phyloP scores from a whole-genome alignment of 441 rosid species.

The Capsella rubella region DNA sequence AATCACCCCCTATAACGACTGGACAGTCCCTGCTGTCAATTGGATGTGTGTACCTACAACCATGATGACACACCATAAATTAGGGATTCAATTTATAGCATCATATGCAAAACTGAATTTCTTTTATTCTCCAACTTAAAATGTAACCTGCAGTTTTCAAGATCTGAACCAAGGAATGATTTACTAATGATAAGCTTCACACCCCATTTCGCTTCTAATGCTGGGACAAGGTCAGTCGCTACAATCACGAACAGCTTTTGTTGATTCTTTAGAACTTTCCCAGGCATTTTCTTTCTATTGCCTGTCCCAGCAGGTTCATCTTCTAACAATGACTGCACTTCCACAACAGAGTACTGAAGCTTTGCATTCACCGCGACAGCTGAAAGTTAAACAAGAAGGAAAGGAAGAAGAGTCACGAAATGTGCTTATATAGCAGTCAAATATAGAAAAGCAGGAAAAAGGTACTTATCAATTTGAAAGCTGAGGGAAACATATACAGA shows the following conservation, averaged over 20 bases:
- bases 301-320: slow-evolving; percentile 53
- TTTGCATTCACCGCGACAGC: slow-evolving; percentile 97
- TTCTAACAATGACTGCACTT: slow-evolving; percentile 58
- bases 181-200: slow-evolving; percentile 72
- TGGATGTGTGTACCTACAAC: slow-evolving; percentile 89
- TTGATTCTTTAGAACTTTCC: slow-evolving; percentile 70
- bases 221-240: slow-evolving; percentile 86
- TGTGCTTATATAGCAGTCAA: slow-evolving; percentile 19
- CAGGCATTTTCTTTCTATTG: slow-evolving; percentile 58
- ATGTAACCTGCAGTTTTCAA: slow-evolving; percentile 91
- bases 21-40: slow-evolving; percentile 78
- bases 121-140: slow-evolving; percentile 15
- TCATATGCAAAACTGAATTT: slow-evolving; percentile 24
- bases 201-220: slow-evolving; percentile 85
- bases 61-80: slow-evolving; percentile 39
- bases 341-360: slow-evolving; percentile 90
- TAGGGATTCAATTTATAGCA: slow-evolving; percentile 18
- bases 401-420: slow-evolving; percentile 30
- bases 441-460: neutral
- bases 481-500: no score
- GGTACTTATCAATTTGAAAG: neutral
- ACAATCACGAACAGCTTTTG: slow-evolving; percentile 70
- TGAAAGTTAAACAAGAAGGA: slow-evolving; percentile 48
- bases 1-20: slow-evolving; percentile 92
- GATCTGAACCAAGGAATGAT: slow-evolving; percentile 79